A percentile compares a stretch with the other conserved stretches of the same genome.
phyloP scores from a whole-genome alignment of 768 basidiomycete genomes.

The Hygrocybe punicea region DNA sequence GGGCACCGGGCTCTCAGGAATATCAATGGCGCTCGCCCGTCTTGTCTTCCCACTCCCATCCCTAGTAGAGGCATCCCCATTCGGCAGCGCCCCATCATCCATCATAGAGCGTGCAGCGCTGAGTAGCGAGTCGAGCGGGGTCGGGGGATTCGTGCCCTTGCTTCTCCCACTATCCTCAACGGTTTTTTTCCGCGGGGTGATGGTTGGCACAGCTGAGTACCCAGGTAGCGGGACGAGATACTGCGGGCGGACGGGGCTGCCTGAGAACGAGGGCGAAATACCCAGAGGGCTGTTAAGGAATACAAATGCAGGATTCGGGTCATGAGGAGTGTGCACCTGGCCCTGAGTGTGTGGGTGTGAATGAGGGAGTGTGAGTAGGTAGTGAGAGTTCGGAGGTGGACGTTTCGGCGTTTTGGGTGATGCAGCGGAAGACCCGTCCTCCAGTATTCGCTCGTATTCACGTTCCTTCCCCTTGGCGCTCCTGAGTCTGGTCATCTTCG shows the following conservation, averaged over 20 bases:
- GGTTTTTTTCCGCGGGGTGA: not conserved
- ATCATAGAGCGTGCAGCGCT: slow-evolving; percentile 57
- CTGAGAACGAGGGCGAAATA: not conserved
- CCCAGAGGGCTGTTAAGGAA: slow-evolving; percentile 19
- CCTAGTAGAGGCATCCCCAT: slow-evolving; percentile 7
- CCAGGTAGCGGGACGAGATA: not conserved
- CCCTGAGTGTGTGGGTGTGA: not conserved
- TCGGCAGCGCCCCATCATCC: slow-evolving; percentile 28
- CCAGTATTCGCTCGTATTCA: slow-evolving; percentile 1
- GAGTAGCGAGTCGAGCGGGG: slow-evolving; percentile 55
- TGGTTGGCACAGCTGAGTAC: slow-evolving; percentile 5
- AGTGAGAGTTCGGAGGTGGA: not conserved
- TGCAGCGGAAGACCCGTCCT: not conserved
- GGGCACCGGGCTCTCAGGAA: not conserved
- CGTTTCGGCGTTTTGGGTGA: slow-evolving; percentile 5
- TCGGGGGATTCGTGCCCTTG: slow-evolving; percentile 33
- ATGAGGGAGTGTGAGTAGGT: not conserved
- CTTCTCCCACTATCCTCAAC: not conserved
- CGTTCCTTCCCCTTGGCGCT: slow-evolving; percentile 9
- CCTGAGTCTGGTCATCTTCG: slow-evolving; percentile 51
- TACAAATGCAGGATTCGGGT: slow-evolving; percentile 23
- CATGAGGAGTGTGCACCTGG: not conserved
- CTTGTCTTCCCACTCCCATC: slow-evolving; percentile 2
- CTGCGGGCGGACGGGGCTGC: slow-evolving; percentile 1
- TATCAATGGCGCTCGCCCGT: slow-evolving; percentile 1